Base-by-base conservation (phyloP, 371 early-diverging fungal species). In the Apophysomyces elegans region DNA sequence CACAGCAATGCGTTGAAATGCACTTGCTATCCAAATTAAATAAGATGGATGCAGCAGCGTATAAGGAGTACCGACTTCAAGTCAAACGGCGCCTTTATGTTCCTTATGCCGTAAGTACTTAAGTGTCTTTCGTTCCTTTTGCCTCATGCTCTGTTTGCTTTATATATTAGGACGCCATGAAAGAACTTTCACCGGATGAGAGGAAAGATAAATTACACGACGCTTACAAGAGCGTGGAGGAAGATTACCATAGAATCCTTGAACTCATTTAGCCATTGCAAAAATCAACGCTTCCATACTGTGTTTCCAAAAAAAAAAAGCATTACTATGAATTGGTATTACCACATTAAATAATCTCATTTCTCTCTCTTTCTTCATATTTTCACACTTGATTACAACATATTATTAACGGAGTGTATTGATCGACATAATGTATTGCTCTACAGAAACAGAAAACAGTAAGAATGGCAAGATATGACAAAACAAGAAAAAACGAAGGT, bases 41-140 rank as follows among this genome's bases (percentile, higher is more conserved):
- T 67, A 80, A 79, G 54, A 62, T 76, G 35, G 80, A 90, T 50
- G 75, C 75, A 35, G 73, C 69, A 0, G 85, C 70, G 21, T 86
- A 84, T 63, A 81, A 79, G 58, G 71, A 71, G 11, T 93, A 90
- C 75, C 74, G 95, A 60, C 71, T 95, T 50, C 90, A 88, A 67
- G 93, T 96, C 14, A 96, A 96, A 76, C 78, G 84, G 58, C 77
- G 96, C 39, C 76, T 96, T 16, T 96, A 88, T 73, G 72, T 79
- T 35, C 90, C 90, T 63, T 95, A 96, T 74, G 75, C 81, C 71
- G 91, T 85, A 78, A 68, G 77, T 66, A 13, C 12, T 21, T 32
- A 9, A 50, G 18, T 18, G 11, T 1, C 5, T 18, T 18, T 3
- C 13, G 60, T 43, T 13, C 47, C 13, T 14, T 50, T 67, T 37